These are phyloP conservation scores for Oryza rufipogon DNA, from an alignment of 176 grass and related monocot species.

Conservation along the genomic window DNA sequence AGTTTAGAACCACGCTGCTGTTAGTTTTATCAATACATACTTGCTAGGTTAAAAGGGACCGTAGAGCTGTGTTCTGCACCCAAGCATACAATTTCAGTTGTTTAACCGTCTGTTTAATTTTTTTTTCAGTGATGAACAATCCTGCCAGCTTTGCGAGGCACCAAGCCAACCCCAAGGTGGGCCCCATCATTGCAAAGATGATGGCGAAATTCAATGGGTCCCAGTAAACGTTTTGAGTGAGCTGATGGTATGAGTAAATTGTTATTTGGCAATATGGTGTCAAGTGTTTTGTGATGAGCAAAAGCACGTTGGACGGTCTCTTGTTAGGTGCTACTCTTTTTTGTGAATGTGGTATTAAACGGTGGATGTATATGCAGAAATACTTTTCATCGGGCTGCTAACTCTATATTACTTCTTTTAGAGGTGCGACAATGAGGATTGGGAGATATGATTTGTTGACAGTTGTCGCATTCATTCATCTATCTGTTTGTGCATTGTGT, in stretches of 20 bases:
- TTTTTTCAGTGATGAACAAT: conserved; percentile 90
- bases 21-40: background rate
- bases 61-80: background rate
- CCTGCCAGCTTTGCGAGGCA: conserved; percentile 82
- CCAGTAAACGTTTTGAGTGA: conserved; percentile 39
- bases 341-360: conserved; percentile 3
- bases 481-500: background rate
- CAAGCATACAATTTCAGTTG: background rate
- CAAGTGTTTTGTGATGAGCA: conserved; percentile 16
- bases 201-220: conserved; percentile 79
- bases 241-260: background rate
- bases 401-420: background rate
- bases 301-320: conserved; percentile 7
- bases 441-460: background rate
- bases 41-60: background rate
- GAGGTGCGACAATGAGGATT: background rate
- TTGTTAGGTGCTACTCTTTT: conserved; percentile 35
- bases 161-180: conserved; percentile 91
- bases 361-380: background rate
- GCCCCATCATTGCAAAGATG: conserved; percentile 89
- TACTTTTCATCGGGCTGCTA: background rate
- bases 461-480: background rate
- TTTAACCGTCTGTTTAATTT: conserved; percentile 12
- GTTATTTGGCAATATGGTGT: background rate
- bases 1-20: background rate